Percentiles rank a stretch among this genome's conserved stretches.
Evolutionary conservation across 345 rosid species (phyloP).

Genomic region (Boechera retrofracta): DNA sequence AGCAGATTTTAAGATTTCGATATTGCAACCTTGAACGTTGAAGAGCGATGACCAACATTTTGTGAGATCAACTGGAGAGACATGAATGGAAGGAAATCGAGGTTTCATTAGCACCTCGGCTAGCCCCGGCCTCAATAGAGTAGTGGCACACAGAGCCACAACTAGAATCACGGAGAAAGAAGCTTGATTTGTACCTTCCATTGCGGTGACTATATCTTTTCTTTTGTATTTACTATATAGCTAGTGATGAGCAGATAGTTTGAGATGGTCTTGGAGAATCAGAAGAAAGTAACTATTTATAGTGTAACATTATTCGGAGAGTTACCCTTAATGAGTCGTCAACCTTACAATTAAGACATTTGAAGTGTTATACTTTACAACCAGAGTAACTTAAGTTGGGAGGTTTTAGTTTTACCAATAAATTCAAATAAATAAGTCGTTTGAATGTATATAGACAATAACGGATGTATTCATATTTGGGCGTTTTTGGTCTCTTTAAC

Average conservation of each 20-base stretch:
- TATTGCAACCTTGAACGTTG: background rate
- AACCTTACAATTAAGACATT: background rate
- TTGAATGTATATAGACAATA: no score
- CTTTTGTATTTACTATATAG: background rate
- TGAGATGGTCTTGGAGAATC: background rate
- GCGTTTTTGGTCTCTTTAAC: no score
- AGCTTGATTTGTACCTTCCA: background rate
- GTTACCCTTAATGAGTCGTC: background rate
- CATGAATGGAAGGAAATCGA: background rate
- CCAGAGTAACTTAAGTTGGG: background rate
- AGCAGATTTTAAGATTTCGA: constrained; percentile 9
- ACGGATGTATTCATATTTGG: no score
- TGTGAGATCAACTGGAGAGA: constrained; percentile 1
- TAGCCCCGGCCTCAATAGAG: background rate
- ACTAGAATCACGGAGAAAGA: background rate
- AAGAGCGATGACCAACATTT: constrained; percentile 12
- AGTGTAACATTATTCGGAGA: background rate
- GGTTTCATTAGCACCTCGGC: background rate
- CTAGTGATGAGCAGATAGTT: background rate
- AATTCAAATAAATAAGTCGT: background rate
- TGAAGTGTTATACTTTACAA: background rate
- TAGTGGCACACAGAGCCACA: background rate
- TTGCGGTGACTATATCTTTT: background rate
- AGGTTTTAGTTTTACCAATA: background rate
- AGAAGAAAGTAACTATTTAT: background rate